Conservation (phyloP, 129 eudicot genomes). For the Lactuca saligna region DNA sequence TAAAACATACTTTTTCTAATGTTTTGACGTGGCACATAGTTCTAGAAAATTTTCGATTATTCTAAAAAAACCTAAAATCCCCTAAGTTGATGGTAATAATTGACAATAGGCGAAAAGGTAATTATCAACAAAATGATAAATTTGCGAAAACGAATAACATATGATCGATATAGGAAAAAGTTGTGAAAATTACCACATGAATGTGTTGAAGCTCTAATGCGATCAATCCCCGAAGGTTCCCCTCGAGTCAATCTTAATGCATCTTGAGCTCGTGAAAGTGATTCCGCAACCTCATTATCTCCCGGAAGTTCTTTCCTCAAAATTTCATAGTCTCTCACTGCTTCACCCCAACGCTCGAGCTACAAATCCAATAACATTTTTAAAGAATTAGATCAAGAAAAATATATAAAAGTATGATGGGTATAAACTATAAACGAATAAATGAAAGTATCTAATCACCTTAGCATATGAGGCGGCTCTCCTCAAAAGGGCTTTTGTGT, state of each 20-base stretch:
- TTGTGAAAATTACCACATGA: conserved; percentile 33
- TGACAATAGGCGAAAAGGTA: not conserved
- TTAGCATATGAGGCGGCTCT: conserved; percentile 61
- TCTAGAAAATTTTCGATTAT: not conserved
- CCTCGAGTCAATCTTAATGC: conserved; percentile 46
- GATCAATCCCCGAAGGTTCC: conserved; percentile 35
- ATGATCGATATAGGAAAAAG: conserved; percentile 10
- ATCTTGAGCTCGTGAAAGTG: conserved; percentile 48
- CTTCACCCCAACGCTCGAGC: conserved; percentile 58
- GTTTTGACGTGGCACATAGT: not conserved
- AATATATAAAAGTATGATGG: not conserved
- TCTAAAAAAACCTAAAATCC: not conserved
- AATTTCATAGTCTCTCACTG: conserved; percentile 55
- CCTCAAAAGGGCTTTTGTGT: conserved; percentile 55
- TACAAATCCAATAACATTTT: conserved; percentile 23
- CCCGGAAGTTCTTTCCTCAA: conserved; percentile 54
- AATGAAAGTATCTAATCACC: conserved; percentile 28
- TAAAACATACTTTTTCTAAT: not conserved
- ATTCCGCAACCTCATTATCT: conserved; percentile 55
- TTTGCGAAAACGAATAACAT: not conserved
- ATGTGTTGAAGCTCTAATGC: conserved; percentile 26
- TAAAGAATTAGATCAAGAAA: not conserved
- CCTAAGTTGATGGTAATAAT: not conserved
- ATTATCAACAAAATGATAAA: not conserved
- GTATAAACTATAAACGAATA: not conserved